phyloP scores from a whole-genome alignment of 768 basidiomycete genomes.

The Fibroporia radiculosa region DNA sequence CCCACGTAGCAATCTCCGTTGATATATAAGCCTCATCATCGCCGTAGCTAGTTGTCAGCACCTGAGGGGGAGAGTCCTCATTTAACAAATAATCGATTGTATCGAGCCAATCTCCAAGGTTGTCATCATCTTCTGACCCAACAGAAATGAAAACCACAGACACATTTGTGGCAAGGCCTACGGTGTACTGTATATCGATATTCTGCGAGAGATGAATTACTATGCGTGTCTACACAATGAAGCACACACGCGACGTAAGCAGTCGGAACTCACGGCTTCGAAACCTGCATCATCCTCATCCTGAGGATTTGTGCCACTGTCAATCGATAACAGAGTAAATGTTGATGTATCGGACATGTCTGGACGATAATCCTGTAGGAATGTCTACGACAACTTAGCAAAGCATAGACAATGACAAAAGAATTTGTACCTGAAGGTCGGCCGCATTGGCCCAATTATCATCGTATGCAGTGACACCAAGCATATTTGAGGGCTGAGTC shows the following conservation, averaged over 20 bases:
- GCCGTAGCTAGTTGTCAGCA: constrained; percentile 64
- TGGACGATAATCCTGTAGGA: constrained; percentile 25
- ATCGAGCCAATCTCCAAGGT: constrained; percentile 21
- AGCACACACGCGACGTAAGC: not conserved
- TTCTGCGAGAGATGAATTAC: constrained; percentile 6
- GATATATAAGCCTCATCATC: constrained; percentile 69
- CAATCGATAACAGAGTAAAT: constrained; percentile 25
- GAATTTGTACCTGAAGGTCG: constrained; percentile 23
- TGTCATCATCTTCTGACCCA: constrained; percentile 10
- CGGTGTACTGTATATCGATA: constrained; percentile 21
- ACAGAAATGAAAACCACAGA: constrained; percentile 49
- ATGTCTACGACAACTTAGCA: constrained; percentile 38
- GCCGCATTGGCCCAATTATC: constrained; percentile 21
- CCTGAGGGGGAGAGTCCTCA: constrained; percentile 39
- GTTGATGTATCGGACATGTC: constrained; percentile 14
- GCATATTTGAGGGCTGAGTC: constrained; percentile 18
- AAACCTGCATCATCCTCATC: not conserved
- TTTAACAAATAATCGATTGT: constrained; percentile 52
- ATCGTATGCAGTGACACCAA: constrained; percentile 27
- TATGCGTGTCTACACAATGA: not conserved
- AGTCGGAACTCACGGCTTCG: constrained; percentile 4
- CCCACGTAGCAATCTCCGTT: constrained; percentile 40
- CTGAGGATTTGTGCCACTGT: constrained; percentile 47
- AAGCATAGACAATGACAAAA: constrained; percentile 25
- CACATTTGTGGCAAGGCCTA: constrained; percentile 36